Evolutionary conservation across 2,329 filamentous ascomycete genomes (phyloP), one percentile per base, ranked within the genome.

Genomic region (Pestalotiopsis sp.): DNA sequence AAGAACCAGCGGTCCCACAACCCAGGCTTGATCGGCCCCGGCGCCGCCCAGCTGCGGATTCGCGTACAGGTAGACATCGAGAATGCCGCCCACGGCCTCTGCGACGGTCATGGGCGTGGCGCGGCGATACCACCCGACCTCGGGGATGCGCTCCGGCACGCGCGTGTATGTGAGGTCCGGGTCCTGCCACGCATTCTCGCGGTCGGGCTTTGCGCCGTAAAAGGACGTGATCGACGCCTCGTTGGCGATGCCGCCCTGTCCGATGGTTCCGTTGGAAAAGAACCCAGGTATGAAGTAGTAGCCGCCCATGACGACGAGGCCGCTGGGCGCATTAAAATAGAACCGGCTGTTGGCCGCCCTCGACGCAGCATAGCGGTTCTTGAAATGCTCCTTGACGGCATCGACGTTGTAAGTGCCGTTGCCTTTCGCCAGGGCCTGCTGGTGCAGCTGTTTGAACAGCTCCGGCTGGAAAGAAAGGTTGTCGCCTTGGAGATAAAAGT

Each of bases 391-490:
- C 39, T 70, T 67, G 66, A 71, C 45, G 38, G 66, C 68, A n/a
- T 49, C 70, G 23, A 68, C 66, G 58, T 59, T 71, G 64, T 71
- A 71, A 13, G 70, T 71, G 27, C 70, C 66, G 38, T 71, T 64
- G 17, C 69, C 71, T 25, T 57, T 68, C 3, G 65, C 56, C 1
- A 71, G 70, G 3, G 72, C 72, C 25, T 73, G 67, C 57, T 72
- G 70, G 57, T 72, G 70, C 68, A 71, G 39, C 65, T 71, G 70
- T 31, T 71, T 68, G 68, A 71, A 71, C 25, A 68, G 38, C 38
- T 66, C 64, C 69, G 73, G 75, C 66, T 68, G 67, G 58, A 76
- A 73, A 25, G 72, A 69, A 58, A 71, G 67, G 65, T 76, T 73
- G 66, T 71, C 72, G 27, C 66, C 68, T 57, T 68, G 41, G 17